Percentiles rank a stretch among this genome's conserved stretches.
These are phyloP conservation scores for Fusarium denticulatum DNA, from an alignment of 2,329 filamentous ascomycete genomes.

Conservation along the genomic window DNA sequence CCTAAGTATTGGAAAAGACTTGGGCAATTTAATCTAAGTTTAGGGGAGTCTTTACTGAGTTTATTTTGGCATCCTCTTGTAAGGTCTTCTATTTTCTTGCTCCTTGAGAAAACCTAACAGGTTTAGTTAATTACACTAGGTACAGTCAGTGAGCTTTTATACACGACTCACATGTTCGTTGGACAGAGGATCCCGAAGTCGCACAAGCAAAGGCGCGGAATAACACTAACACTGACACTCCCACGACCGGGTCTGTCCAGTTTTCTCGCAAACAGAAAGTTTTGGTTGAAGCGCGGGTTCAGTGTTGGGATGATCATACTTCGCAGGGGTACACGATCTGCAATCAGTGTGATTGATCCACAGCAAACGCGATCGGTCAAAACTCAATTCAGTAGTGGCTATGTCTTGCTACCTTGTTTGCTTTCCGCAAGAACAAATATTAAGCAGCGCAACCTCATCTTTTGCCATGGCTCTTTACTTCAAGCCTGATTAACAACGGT, in stretches of 20 bases:
- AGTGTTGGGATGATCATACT: neutral
- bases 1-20: too few relatives aligned
- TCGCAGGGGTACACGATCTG: slow-evolving; percentile 5
- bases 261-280: neutral
- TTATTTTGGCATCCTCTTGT: too few relatives aligned
- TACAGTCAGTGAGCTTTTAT: neutral
- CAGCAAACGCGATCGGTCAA: neutral
- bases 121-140: neutral
- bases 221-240: neutral
- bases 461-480: neutral
- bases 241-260: neutral
- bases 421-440: neutral
- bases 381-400: neutral
- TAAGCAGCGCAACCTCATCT: neutral
- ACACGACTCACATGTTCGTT: neutral
- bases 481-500: neutral
- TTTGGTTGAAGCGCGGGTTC: neutral
- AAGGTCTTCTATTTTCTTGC: too few relatives aligned
- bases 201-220: neutral
- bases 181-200: neutral
- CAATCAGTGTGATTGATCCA: slow-evolving; percentile 16
- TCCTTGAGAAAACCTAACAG: neutral
- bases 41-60: too few relatives aligned
- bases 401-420: neutral
- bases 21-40: too few relatives aligned